Percentiles rank a stretch among this genome's conserved stretches.
Evolutionary conservation across 1,284 basidiomycete species (phyloP).

Genomic region (Heterobasidion annosum): DNA sequence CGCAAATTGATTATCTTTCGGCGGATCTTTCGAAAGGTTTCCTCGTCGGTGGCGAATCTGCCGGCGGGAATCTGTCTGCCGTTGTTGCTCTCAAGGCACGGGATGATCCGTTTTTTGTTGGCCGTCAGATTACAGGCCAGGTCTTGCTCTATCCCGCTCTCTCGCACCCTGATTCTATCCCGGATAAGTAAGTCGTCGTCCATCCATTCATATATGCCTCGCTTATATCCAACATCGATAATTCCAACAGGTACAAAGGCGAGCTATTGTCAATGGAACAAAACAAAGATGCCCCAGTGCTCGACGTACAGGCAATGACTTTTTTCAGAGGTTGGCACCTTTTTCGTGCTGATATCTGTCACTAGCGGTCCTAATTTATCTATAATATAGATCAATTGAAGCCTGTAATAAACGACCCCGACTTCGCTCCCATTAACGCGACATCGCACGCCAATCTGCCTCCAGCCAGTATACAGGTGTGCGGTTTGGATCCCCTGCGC

Average conservation of each 20-base stretch:
- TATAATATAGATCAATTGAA: not conserved
- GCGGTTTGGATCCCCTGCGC: not conserved
- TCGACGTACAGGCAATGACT: not conserved
- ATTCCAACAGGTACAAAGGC: not conserved
- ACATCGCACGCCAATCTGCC: not conserved
- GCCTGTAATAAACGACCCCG: too few relatives aligned
- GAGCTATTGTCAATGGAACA: not conserved
- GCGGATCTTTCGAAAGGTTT: constrained; percentile 11
- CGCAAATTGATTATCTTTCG: not conserved
- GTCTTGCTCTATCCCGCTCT: constrained; percentile 10
- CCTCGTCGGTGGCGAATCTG: constrained; percentile 13
- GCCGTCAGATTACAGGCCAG: constrained; percentile 11
- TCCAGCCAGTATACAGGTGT: not conserved
- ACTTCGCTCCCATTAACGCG: not conserved
- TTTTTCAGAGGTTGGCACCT: too few relatives aligned
- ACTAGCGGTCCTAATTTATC: not conserved
- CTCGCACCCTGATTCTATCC: constrained; percentile 6
- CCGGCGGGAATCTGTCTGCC: constrained; percentile 13
- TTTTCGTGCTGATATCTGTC: not conserved
- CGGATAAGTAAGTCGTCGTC: not conserved
- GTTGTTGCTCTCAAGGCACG: constrained; percentile 8
- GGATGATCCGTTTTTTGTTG: constrained; percentile 13
- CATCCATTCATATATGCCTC: not conserved
- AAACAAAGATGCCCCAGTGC: not conserved
- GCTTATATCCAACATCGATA: not conserved